Conservation (phyloP, 202 grass and related monocot genomes). For the Zoysia matrella region DNA sequence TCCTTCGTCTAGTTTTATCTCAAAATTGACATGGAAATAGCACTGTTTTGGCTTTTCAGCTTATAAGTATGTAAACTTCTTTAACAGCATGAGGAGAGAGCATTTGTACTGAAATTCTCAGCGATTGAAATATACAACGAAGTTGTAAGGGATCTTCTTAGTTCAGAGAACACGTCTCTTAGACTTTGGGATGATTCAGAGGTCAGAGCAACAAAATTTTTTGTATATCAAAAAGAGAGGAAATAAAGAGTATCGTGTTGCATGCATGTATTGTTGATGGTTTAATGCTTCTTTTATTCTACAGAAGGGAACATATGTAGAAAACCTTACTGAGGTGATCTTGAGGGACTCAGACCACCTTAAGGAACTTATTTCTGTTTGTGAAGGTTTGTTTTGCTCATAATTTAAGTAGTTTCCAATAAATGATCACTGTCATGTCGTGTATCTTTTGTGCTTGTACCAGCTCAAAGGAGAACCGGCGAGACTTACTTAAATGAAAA, state of each 20-base stretch:
- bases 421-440: slow-evolving; percentile 36
- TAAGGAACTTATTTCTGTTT: too few relatives aligned
- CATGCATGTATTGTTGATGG: slow-evolving; percentile 28
- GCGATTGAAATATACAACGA: slow-evolving; percentile 40
- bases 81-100: slow-evolving; percentile 89
- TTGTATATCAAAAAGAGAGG: neutral
- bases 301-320: neutral
- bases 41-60: neutral
- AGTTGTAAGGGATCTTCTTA: slow-evolving; percentile 88
- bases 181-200: slow-evolving; percentile 93
- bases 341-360: too few relatives aligned
- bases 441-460: slow-evolving; percentile 41
- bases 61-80: slow-evolving; percentile 18
- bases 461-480: slow-evolving; percentile 90
- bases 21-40: neutral
- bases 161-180: slow-evolving; percentile 70
- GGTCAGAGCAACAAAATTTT: slow-evolving; percentile 48
- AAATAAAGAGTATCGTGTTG: neutral
- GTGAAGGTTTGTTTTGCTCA: neutral
- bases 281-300: slow-evolving; percentile 38
- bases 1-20: neutral
- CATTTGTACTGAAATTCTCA: slow-evolving; percentile 94
- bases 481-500: slow-evolving; percentile 98
- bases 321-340: too few relatives aligned
- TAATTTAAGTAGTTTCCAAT: slow-evolving; percentile 36